Percentiles rank a stretch among this genome's conserved stretches.
Conservation (phyloP, 306 rosid species). For the Abrus pulchellus region DNA sequence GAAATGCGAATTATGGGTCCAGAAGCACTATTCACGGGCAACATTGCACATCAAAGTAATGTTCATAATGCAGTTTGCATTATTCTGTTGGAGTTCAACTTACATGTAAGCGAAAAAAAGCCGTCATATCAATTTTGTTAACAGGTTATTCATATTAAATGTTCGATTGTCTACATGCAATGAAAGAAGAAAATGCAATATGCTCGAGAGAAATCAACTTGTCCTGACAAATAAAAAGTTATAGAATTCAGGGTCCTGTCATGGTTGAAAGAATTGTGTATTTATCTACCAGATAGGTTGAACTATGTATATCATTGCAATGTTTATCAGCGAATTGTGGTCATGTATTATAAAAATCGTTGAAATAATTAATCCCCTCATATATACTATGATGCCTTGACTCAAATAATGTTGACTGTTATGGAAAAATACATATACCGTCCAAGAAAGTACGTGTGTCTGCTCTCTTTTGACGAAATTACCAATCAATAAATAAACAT, state of each 20-base stretch:
- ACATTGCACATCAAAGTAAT: no score
- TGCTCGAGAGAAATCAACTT: neutral
- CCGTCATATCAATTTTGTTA: neutral
- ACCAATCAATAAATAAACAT: neutral
- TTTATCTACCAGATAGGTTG: neutral
- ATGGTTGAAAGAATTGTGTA: neutral
- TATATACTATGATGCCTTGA: no score
- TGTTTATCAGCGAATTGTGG: neutral
- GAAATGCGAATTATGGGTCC: no score
- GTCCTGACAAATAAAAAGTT: neutral
- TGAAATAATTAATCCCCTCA: no score
- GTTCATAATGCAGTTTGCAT: no score
- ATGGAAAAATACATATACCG: neutral
- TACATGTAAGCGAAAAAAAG: neutral
- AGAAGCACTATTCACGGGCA: no score
- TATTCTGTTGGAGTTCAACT: neutral
- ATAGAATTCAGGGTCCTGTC: neutral
- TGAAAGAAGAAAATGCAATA: slow-evolving; percentile 18
- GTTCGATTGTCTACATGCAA: neutral
- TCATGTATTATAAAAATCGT: no score
- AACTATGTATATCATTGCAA: neutral
- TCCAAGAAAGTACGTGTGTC: neutral
- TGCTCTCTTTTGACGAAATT: neutral
- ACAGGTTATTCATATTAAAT: neutral
- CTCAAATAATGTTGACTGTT: no score